Conservation (phyloP, 805 yeast species). For the Dipodascus albidus region DNA sequence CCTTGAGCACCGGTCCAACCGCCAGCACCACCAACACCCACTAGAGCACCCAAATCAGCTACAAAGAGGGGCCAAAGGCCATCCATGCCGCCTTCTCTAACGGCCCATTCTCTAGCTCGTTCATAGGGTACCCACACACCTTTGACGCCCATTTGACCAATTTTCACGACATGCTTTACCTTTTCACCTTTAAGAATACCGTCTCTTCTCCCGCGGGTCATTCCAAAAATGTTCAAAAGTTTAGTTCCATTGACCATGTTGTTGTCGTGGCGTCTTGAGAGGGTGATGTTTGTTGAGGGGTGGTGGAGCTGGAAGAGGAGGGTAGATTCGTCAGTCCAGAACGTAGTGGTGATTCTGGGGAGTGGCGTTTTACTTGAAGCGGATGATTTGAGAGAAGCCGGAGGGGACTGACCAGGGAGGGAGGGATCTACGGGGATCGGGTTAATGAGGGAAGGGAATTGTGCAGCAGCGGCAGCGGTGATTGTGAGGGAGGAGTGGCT, state of each 20-base stretch:
- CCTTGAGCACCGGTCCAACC: not conserved
- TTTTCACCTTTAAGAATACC: constrained; percentile 77
- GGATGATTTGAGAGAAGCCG: constrained; percentile 18
- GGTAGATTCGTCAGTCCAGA: constrained; percentile 86
- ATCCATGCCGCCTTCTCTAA: constrained; percentile 65
- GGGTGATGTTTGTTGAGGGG: constrained; percentile 50
- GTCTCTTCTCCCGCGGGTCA: constrained; percentile 81
- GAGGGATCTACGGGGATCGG: constrained; percentile 13
- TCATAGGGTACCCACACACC: constrained; percentile 91
- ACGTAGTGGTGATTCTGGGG: constrained; percentile 62
- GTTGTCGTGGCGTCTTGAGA: constrained; percentile 77
- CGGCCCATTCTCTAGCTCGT: constrained; percentile 71
- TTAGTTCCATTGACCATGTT: constrained; percentile 84
- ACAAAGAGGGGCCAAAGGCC: constrained; percentile 60
- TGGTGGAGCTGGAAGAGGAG: constrained; percentile 70
- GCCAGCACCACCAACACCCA: constrained; percentile 22
- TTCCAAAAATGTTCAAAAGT: constrained; percentile 69
- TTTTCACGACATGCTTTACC: constrained; percentile 69
- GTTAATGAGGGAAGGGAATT: constrained; percentile 16
- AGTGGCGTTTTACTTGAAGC: not conserved
- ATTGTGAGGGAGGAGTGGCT: constrained; percentile 1
- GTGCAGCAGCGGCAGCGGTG: constrained; percentile 10
- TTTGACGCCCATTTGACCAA: constrained; percentile 78
- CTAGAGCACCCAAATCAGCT: constrained; percentile 38
- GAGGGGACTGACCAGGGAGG: constrained; percentile 20